Evolutionary conservation across 2,329 filamentous ascomycete species (phyloP), one percentile per base, ranked within the genome.

Genomic region (Colletotrichum trifolii): DNA sequence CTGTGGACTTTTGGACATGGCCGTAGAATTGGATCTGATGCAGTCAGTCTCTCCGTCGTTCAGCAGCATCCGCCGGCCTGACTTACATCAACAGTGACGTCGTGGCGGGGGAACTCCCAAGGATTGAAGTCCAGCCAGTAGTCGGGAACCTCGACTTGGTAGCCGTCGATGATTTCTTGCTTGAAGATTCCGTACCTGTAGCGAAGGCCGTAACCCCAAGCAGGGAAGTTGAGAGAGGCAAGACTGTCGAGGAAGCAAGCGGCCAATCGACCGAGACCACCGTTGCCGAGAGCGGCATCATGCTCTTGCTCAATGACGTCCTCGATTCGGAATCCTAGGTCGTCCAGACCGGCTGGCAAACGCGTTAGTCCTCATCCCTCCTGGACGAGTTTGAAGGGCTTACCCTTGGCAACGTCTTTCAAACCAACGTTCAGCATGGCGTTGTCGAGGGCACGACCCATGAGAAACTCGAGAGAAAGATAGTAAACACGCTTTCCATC

Each of bases 51-150:
- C 8, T 49, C 17, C 8, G 46, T 45, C 13, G 10, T 40, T 4
- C 50, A 34, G 4, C 9, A 8, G 7, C 39, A n/a, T 43, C 6
- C 2, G 12, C n/a, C 12, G 12, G n/a, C 25, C 13, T 13, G 15
- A 75, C 86, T 80, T 73, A 89, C 87, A 79, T 98, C 93, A 33
- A 99, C 94, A 2, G 91, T 94, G 67, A 99, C 92, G 75, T 99
- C 96, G 77, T 97, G 93, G 70, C 96, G 87, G 46, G 94, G 94
- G 74, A 98, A 99, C 77, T 99, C 96, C 96, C 96, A 99, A 1
- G 96, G 96, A 79, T 99, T 99, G 80, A 98, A 97, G 77, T 98
- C 96, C 58, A 99, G 88, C 96, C 96, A 99, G 81, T 99, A 98
- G 77, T 99, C 96, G 17, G 96, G 96, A 64, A 98, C 92, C 76